Evolutionary conservation across 2,329 filamentous ascomycete genomes (phyloP), one percentile per base, ranked within the genome.

Genomic region (Xylaria sp.): DNA sequence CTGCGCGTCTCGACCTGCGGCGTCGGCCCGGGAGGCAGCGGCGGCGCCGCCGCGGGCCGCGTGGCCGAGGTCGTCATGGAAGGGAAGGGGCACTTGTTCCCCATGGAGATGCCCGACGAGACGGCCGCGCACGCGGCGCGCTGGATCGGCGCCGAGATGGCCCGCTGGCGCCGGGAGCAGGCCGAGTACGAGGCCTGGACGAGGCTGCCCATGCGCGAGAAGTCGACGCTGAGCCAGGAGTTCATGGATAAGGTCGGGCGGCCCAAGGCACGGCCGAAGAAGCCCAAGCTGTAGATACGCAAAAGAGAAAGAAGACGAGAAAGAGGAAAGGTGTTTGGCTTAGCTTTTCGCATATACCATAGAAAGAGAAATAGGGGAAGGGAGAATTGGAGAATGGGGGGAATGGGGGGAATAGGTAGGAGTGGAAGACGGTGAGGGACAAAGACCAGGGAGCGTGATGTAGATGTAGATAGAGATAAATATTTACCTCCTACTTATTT

Each of bases 1-100:
- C 82, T 86, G 61, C 92, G 92, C 79, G 82, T 93, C 78, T 79
- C 83, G 1, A 71, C 82, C n/a, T 94, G 91, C 0, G 92, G 92
- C 1, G 80, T 81, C 0, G 92, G 89, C 0, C 80, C 87, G 0
- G 90, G 92, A 7, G 92, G 93, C 1, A 91, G 89, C 73, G 88
- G 93, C 20, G 87, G 91, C 57, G 83, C 78, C 3, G 79, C 81
- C n/a, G 86, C 86, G 13, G 93, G 92, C 0, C 84, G 89, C 55
- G 94, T 97, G 1, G 85, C 84, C 65, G 85, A 90, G 72, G 86
- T 92, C 5, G 83, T 89, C 18, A 80, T 96, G 8, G 81, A 91
- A 33, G 86, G 86, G 0, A 84, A 86, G 6, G 94, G 94, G 0
- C 95, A 98, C 79, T 80, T 98, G 51, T 88, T 98, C 33, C 91